phyloP scores from a whole-genome alignment of 2,329 filamentous ascomycete species.

The Aspergillus unguis region DNA sequence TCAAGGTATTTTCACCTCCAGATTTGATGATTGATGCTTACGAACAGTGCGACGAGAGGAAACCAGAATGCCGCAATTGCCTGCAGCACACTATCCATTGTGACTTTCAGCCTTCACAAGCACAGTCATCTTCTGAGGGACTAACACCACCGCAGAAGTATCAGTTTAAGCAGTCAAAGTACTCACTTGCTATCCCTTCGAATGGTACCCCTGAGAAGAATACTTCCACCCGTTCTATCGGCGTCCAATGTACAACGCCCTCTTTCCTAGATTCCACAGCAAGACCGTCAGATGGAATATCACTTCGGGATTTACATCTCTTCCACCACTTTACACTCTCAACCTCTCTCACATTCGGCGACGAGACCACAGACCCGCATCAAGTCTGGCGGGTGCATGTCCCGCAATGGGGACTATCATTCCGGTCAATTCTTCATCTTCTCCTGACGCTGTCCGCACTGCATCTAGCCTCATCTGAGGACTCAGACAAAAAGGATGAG shows the following conservation, averaged over 20 bases:
- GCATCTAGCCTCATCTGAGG: slow-evolving; percentile 21
- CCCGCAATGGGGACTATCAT: slow-evolving; percentile 29
- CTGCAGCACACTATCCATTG: slow-evolving; percentile 27
- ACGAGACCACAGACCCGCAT: slow-evolving; percentile 20
- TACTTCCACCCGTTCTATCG: neutral
- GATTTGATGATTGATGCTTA: neutral
- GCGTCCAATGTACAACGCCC: slow-evolving; percentile 18
- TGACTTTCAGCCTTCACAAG: slow-evolving; percentile 17
- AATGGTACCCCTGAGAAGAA: neutral
- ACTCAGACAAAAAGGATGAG: slow-evolving; percentile 16
- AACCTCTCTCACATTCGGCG: slow-evolving; percentile 25
- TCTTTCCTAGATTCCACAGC: neutral
- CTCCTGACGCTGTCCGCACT: slow-evolving; percentile 31
- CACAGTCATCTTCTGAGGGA: slow-evolving; percentile 10
- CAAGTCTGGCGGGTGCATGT: slow-evolving; percentile 30
- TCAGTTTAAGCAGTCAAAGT: slow-evolving; percentile 22
- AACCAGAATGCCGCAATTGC: slow-evolving; percentile 31
- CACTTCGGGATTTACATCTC: slow-evolving; percentile 29
- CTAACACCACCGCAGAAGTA: slow-evolving; percentile 8
- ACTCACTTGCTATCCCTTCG: slow-evolving; percentile 10
- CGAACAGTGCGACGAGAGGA: slow-evolving; percentile 35
- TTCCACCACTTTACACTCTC: slow-evolving; percentile 32
- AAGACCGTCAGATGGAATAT: slow-evolving; percentile 15
- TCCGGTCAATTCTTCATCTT: slow-evolving; percentile 33
- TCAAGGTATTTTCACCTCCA: slow-evolving; percentile 28